Base-by-base conservation (phyloP, 225 moss, liverwort and hornwort species). In the Marchantia polymorpha region DNA sequence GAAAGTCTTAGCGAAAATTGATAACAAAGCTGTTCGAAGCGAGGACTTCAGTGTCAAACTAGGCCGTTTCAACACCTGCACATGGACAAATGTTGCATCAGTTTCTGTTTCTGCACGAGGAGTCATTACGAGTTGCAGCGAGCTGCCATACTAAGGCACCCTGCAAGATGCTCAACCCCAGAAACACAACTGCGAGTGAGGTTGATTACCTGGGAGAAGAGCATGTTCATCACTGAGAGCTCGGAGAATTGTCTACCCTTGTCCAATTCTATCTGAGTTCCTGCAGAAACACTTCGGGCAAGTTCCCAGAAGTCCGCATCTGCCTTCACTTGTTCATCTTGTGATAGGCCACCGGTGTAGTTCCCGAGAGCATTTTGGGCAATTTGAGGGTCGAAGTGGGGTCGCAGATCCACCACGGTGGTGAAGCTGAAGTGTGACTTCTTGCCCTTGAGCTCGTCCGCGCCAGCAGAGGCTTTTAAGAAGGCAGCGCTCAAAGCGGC, bases 211-310 rank as follows among this genome's bases (percentile, higher is more conserved):
- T 89, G 89, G 22, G 86, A 84, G 64, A 91, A 94, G 39, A 96
- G 94, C 96, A 96, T 88, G 90, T 96, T 94, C 30, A 96, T 84
- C 6, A 96, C 96, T 47, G 94, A 89, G 29, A 94, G 81, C 74
- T 94, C 96, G 4, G 94, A 85, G 47, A 96, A 94, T 0, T 93
- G 91, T 58, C 89, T 85, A 46, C 84, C 77, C 81, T 90, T 96
- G 46, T 87, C 89, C 14, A 93, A 23, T 7, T 94, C 92, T 78
- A 92, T 92, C 3, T 84, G 89, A 3, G 77, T 85, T 8, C 59
- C 59, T 25, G 82, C 30, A 0, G 96, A 90, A 14, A 94, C 78
- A 77, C 63, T 90, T 5, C 94, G 87, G 0, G 96, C 92, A 30
- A 96, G 58, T 1, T 96, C 96, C 96, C 94, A 96, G 47, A 96